Conservation (phyloP, 441 rosid species). For the Populus hybrid region DNA sequence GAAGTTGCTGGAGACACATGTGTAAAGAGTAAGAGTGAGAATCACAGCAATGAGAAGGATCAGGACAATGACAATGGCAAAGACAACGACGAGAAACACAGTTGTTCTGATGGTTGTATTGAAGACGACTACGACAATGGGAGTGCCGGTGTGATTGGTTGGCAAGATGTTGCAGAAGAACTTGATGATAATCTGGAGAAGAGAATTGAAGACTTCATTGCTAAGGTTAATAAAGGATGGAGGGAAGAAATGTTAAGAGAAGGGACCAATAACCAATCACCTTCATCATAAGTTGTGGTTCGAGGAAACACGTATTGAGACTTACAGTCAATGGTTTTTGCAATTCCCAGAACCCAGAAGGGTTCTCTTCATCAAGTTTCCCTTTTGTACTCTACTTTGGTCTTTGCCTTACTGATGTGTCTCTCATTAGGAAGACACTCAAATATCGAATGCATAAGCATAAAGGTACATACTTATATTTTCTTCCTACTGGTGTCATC, state of each 20-base stretch:
- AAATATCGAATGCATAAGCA: too few species aligned
- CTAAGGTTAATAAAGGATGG: constrained; percentile 38
- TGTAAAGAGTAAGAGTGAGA: constrained; percentile 1
- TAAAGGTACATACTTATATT: too few species aligned
- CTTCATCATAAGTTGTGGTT: neutral
- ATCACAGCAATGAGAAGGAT: neutral
- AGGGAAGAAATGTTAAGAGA: constrained; percentile 30
- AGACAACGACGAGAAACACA: neutral
- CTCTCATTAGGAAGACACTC: too few species aligned
- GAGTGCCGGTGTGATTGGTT: constrained; percentile 25
- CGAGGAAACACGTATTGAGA: neutral
- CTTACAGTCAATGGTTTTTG: neutral
- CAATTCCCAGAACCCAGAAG: neutral
- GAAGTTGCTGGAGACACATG: too few species aligned
- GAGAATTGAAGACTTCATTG: constrained; percentile 14
- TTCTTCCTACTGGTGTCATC: too few species aligned
- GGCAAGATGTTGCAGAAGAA: constrained; percentile 28
- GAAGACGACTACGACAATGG: neutral
- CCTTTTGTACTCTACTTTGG: neutral
- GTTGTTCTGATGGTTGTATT: constrained; percentile 19
- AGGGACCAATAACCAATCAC: constrained; percentile 9
- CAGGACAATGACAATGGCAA: neutral
- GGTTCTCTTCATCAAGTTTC: neutral
- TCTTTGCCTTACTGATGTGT: neutral
- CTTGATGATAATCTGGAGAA: constrained; percentile 26